Evolutionary conservation across 805 yeast genomes (phyloP).

Genomic region (Hanseniaspora lachancei): DNA sequence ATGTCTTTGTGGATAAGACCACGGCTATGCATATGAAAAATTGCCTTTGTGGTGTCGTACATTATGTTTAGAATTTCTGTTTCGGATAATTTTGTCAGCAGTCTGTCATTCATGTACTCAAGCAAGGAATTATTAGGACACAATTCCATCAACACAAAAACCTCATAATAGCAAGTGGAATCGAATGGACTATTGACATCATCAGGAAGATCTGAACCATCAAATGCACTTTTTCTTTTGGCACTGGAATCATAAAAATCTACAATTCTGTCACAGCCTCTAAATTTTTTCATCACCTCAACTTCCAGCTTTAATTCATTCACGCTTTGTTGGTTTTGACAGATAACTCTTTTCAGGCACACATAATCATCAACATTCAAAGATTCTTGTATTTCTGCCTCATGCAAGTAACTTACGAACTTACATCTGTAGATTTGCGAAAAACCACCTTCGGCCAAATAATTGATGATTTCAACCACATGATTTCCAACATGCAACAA

Average conservation of each 20-base stretch:
- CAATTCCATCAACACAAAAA: constrained; percentile 79
- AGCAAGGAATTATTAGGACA: constrained; percentile 78
- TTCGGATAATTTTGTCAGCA: constrained; percentile 65
- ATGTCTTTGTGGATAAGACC: constrained; percentile 77
- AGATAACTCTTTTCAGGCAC: constrained; percentile 62
- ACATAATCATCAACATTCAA: constrained; percentile 37
- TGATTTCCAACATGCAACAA: constrained; percentile 51
- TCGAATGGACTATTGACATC: constrained; percentile 21
- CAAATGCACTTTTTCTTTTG: constrained; percentile 31
- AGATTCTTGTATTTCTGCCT: constrained; percentile 23
- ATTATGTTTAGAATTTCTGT: constrained; percentile 69
- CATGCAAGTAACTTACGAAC: constrained; percentile 26
- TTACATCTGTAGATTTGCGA: constrained; percentile 64
- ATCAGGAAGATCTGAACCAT: neutral
- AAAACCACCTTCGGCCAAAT: constrained; percentile 64
- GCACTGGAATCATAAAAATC: constrained; percentile 68
- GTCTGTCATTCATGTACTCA: constrained; percentile 79
- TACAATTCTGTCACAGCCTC: constrained; percentile 47
- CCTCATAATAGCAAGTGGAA: constrained; percentile 49
- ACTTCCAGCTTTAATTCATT: constrained; percentile 59
- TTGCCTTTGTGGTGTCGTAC: constrained; percentile 67
- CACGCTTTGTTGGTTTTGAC: constrained; percentile 56
- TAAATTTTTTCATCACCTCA: constrained; percentile 57
- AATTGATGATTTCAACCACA: constrained; percentile 38
- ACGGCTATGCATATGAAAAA: constrained; percentile 67